Base-by-base conservation (phyloP, 345 rosid species). In the Populus simonii region DNA sequence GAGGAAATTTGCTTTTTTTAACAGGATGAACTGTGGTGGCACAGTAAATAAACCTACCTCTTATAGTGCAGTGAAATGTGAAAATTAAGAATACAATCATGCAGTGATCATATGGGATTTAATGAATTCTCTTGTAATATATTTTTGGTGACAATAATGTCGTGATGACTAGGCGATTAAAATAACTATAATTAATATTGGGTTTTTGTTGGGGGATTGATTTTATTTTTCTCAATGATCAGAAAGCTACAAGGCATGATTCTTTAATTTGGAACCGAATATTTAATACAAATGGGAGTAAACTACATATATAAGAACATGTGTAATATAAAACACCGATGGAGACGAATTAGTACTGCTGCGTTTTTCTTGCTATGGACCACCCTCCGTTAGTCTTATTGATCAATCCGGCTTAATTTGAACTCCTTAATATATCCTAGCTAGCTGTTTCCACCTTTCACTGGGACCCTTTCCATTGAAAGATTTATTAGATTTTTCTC, bases 161-260 rank as follows among this genome's bases (percentile, higher is more conserved):
- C 0, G 36, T 33, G 36, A 33, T 33, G 36, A 33, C 36, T 4
- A 4, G 36, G 45, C 69, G 7, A 76, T 53, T 77, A 61, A 69
- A 68, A 77, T 66, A 66, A 20, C 15, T 17, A 67, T 12, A 41
- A 18, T 4, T 12, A 41, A 18, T 4, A 33, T 66, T 27, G 53
- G 6, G 85, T 76, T 55, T 80, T 69, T 59, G 55, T 33, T 35
- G 15, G 13, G 49, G 53, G 25, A 79, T 59, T 5, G 29, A 8
- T 75, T 83, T 79, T 17, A 20, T 43, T 77, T 61, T 61, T 39
- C 38, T 74, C 63, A 71, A 87, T 89, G 86, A 87, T 87, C 81
- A 76, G 81, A 78, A 74, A 11, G 45, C 53, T 80, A 71, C 66
- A 74, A 63, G 55, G 63, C 77, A 85, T 79, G 68, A 80, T 84